These are phyloP conservation scores for Rhynchosporium secalis DNA, from an alignment of 2,329 filamentous ascomycete species.

Conservation along the genomic window DNA sequence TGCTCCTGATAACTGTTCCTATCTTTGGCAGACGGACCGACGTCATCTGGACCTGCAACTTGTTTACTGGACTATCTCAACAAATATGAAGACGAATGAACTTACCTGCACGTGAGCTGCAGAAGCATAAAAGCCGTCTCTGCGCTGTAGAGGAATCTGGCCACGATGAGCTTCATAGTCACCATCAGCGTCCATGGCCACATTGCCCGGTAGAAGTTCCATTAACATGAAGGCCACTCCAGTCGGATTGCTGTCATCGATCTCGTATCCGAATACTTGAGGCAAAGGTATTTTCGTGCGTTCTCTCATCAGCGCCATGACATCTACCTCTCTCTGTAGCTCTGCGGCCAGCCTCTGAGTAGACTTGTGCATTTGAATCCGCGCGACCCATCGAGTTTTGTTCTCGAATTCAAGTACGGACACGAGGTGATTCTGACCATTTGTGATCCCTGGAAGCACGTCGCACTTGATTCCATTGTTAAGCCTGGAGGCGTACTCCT, in stretches of 20 bases:
- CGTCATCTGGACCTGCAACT: not conserved
- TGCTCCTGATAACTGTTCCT: not conserved
- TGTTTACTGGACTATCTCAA: not conserved
- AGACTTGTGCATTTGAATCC: constrained; percentile 1
- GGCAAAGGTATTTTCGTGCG: not conserved
- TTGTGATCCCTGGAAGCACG: not conserved
- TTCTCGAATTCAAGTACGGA: not conserved
- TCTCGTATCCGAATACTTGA: not conserved
- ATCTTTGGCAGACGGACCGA: constrained; percentile 1
- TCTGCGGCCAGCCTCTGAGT: not conserved
- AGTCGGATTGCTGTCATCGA: not conserved
- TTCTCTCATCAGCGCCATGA: not conserved
- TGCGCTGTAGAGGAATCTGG: constrained; percentile 1
- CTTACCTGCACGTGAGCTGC: not conserved
- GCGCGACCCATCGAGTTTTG: not conserved
- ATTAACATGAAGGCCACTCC: not conserved
- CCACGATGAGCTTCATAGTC: not conserved
- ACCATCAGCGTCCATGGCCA: not conserved
- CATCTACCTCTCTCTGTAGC: not conserved
- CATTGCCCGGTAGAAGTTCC: not conserved
- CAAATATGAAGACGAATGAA: not conserved
- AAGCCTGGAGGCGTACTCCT: not conserved
- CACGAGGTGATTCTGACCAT: constrained; percentile 4
- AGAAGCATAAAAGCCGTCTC: not conserved
- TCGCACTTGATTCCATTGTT: not conserved